Percentiles rank a stretch among this genome's conserved stretches.
Conservation (phyloP, 2,329 filamentous ascomycete species). For the Arachnomyces sp. region DNA sequence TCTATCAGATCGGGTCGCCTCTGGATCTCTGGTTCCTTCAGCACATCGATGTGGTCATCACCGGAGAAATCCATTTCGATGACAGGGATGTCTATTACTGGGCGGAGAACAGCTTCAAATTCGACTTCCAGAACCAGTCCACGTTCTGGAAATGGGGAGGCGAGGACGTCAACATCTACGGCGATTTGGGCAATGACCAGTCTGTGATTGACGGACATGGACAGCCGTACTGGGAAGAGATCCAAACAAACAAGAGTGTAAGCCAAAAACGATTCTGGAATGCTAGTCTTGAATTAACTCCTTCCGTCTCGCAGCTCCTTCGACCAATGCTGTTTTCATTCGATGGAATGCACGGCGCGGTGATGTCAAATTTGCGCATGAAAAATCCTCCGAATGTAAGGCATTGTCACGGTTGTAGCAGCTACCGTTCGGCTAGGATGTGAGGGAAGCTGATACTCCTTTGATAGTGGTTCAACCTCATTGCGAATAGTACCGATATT, state of each 20-base stretch:
- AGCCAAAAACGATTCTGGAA: constrained; percentile 25
- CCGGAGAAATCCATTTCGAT: constrained; percentile 55
- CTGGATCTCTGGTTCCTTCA: constrained; percentile 59
- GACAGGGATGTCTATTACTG: constrained; percentile 60
- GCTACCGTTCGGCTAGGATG: neutral
- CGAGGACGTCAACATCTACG: constrained; percentile 60
- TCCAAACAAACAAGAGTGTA: constrained; percentile 33
- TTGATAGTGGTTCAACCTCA: constrained; percentile 56
- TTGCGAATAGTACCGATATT: constrained; percentile 59
- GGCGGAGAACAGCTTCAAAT: constrained; percentile 57
- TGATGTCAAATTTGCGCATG: no score
- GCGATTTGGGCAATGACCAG: constrained; percentile 43
- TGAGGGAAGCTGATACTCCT: constrained; percentile 54
- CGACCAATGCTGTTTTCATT: constrained; percentile 53
- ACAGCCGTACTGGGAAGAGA: constrained; percentile 54
- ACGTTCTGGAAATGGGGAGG: constrained; percentile 63
- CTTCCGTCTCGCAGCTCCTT: constrained; percentile 38
- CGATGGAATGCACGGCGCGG: constrained; percentile 48
- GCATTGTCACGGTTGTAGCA: constrained; percentile 46
- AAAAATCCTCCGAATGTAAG: no score
- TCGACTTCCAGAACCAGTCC: constrained; percentile 58
- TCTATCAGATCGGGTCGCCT: constrained; percentile 57
- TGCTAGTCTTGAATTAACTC: no score
- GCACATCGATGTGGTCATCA: constrained; percentile 55
- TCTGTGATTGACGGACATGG: constrained; percentile 52